Evolutionary conservation across 768 basidiomycete genomes (phyloP).

Genomic region (Dioszegia hungarica): DNA sequence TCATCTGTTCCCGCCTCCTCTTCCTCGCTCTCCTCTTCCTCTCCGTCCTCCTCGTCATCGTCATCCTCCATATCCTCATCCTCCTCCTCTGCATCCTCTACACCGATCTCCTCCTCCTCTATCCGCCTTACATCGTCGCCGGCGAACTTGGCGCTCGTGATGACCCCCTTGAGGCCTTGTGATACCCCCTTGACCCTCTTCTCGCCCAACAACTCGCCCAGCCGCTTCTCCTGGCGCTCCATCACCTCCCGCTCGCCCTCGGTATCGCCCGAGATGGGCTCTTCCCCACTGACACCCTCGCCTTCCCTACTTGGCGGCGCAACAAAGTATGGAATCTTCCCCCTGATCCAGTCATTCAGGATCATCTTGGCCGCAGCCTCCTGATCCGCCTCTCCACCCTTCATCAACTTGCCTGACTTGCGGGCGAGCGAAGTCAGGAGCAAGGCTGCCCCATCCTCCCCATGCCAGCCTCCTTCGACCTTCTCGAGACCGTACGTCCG

Average conservation of each 20-base stretch:
- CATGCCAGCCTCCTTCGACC: slow-evolving; percentile 53
- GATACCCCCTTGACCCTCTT: slow-evolving; percentile 59
- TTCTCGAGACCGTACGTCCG: slow-evolving; percentile 53
- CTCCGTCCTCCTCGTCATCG: slow-evolving; percentile 17
- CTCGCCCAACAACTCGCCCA: slow-evolving; percentile 56
- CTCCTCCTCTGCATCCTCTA: slow-evolving; percentile 34
- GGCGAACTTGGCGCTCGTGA: slow-evolving; percentile 81
- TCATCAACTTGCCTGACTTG: slow-evolving; percentile 84
- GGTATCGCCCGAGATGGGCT: slow-evolving; percentile 50
- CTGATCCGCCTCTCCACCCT: slow-evolving; percentile 88
- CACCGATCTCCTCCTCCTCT: slow-evolving; percentile 42
- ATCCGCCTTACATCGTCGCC: slow-evolving; percentile 73
- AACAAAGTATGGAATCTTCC: slow-evolving; percentile 94
- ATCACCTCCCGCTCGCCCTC: slow-evolving; percentile 52
- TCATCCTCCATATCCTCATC: slow-evolving; percentile 21
- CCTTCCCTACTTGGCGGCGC: slow-evolving; percentile 54
- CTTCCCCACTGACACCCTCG: slow-evolving; percentile 8
- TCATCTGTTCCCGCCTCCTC: slow-evolving; percentile 42
- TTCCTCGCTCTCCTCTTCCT: slow-evolving; percentile 43
- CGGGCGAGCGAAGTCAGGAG: slow-evolving; percentile 80
- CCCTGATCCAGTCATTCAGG: slow-evolving; percentile 93
- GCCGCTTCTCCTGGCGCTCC: slow-evolving; percentile 52
- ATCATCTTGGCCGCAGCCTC: slow-evolving; percentile 92
- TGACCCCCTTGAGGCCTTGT: slow-evolving; percentile 79
- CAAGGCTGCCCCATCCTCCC: slow-evolving; percentile 57